Base-by-base conservation (phyloP, 1,139 yeast species). In the Schwanniomyces etchellsii region DNA sequence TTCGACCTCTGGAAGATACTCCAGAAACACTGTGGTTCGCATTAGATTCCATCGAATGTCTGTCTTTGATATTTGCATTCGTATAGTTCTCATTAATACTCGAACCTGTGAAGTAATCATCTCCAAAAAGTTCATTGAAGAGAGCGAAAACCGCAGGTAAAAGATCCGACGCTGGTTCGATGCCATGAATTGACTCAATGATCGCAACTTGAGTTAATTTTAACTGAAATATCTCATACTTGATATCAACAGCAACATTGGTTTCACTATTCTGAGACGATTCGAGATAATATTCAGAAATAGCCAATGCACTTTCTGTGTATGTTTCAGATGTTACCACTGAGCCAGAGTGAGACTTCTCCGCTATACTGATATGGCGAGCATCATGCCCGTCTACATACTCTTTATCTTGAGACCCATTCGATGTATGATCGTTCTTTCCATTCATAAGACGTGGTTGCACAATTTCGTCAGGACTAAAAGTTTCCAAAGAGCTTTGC, bases 171-270 rank as follows among this genome's bases (percentile, higher is more conserved):
- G 88, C 77, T 29, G 71, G 74, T 18, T 69, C 66, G 1, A 71
- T 60, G 3, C 88, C 91, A 35, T 77, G 65, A 6, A 71, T 58
- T 5, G 77, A 70, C 47, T 85, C 93, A 35, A 77, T 60, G 11
- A 86, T 64, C 3, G 89, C 80, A 30, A 86, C 57, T 43, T 82
- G 88, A 0, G 95, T 81, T 53, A 83, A 64, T 45, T 83, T 83
- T 47, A 86, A 62, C 48, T 84, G 86, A 18, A 86, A 50, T 25
- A 80, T 74, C 37, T 74, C 76, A 44, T 69, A 63, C 45, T 74
- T 79, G 33, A 67, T 64, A 27, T 55, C 53, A 4, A 50, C 35
- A 5, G 64, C 43, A n/a, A 66, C 44, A 16, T 46, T 50, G 7
- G 48, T 40, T 29, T 52, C 57, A 20, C 46, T 46, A 31, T 58